Evolutionary conservation across 2,329 filamentous ascomycete genomes (phyloP), one percentile per base, ranked within the genome.

Genomic region (Chaetothyriales sp.): DNA sequence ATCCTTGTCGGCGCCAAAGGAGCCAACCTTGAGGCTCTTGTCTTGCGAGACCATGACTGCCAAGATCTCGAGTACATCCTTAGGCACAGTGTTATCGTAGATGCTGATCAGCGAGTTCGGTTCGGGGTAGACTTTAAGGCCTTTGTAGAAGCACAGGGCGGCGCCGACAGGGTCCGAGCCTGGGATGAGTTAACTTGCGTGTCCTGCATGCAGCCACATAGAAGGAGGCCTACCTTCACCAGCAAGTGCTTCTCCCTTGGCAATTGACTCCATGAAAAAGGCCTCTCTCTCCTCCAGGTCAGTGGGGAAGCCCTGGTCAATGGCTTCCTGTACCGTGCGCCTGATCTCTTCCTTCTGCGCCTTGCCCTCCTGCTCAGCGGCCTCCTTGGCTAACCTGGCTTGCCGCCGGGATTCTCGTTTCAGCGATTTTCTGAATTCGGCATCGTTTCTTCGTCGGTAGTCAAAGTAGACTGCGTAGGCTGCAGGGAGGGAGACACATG

Each of bases 41-140:
- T 96, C 92, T 68, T 89, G 80, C 57, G 89, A 90, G 64, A 98
- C 95, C 87, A 98, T 95, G 73, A 95, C 87, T 59, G 92, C 92
- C 56, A 98, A 81, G 62, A 96, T 83, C 68, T 98, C 90, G 61
- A 98, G 81, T 62, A 96, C 86, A 56, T 89, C 89, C 84, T 95
- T 95, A 61, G 90, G 84, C 45, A 96, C 89, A 28, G 92, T 96
- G 79, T 94, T 95, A 70, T 98, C 92, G 71, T 98, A 98, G 69
- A 98, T 95, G 63, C 79, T 79, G 67, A 98, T 95, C 62, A 98
- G 75, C 65, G 96, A 92, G 62, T 83, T 79, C 10, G 90, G 92
- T 63, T 86, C 84, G 49, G 92, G 92, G 72, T 98, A 98, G 61
- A 96, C 92, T 78, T 98, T 98, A 60, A 98, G 79, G 44, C 89